Base-by-base conservation (phyloP, 1,284 basidiomycete species). In the Schizophyllum amplum region DNA sequence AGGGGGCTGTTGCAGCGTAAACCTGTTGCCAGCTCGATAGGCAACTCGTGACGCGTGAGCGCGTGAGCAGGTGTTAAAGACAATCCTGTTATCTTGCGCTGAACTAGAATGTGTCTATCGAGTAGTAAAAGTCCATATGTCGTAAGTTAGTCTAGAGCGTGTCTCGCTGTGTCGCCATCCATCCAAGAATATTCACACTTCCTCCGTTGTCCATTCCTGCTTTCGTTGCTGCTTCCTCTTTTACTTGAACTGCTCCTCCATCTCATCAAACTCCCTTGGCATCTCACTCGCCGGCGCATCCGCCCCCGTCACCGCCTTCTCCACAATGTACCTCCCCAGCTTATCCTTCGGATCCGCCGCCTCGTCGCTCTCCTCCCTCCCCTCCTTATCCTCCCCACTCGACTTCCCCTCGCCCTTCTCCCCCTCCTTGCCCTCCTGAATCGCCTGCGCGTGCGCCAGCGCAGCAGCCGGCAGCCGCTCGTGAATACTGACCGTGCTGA, bases 401-500 rank as follows among this genome's bases (percentile, higher is more conserved):
- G 11, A 9, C 33, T 42, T 42, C 4, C 33, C 33, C 7, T 42
- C 17, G 33, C 33, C 7, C 33, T 42, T 17, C 3, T 9, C 33
- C 4, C 13, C 33, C 33, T 42, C 33, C 33, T 42, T 42, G 4
- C 33, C 33, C 33, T 42, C 33, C 33, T 42, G 33, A 2, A 42
- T 42, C 33, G 33, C 33, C 33, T 42, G 33, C 33, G 33, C 33
- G 33, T 17, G 33, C 4, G 33, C 33, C 13, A 42, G 33, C 7
- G 74, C 77, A 64, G 81, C 84, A 2, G 33, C 33, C 4, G 33
- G 33, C 33, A 42, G 33, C 33, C 33, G 33, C 71, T 91, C 88
- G 65, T 90, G 86, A 60, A 92, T 90, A 3, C 87, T 90, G 54
- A 91, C 87, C 1, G 89, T 92, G 27, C 88, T 90, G 23, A 92